Base-by-base conservation (phyloP, 1,284 basidiomycete species). In the Boletus semigastroideus region DNA sequence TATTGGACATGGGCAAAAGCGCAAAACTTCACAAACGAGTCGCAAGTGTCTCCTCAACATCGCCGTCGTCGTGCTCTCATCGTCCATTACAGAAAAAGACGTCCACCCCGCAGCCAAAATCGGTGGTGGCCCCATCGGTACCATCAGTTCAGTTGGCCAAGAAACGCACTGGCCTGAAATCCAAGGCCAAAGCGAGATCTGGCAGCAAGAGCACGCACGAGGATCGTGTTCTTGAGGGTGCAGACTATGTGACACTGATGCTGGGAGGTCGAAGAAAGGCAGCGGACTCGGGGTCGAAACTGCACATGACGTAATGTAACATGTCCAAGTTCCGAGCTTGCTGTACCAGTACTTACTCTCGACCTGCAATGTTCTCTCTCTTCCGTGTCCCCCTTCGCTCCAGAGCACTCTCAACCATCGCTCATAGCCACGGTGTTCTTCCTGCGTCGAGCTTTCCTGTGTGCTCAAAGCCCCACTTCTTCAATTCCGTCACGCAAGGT, bases 231-330 rank as follows among this genome's bases (percentile, higher is more conserved):
- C 72, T 90, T 38, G 86, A 85, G n/a, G 86, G 79, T 28, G 87
- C 83, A 31, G 88, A 90, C 68, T 90, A 90, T 61, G 82, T 91
- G 41, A 74, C 78, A 7, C 63, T 90, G 55, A 74, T 87, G 75
- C 76, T 84, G 75, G 87, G 87, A n/a, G 76, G 86, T 11, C 71
- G 87, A 56, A 74, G 76, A 58, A 84, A 77, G 63, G 86, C 82
- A 19, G 75, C 70, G 46, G 74, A 78, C 62, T 87, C 89, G 67
- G 86, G 84, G 5, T 65, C 71, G 40, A 89, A 86, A 60, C 63
- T 90, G 25, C 72, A 27, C 22, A 33, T 48, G 38, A 60, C 55
- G 60, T 59, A 60, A 59, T 56, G 46, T 17, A 31, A 31, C 14
- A 34, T 27, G 55, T 39, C 40, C 53, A 60, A 66, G 62, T 33